Base-by-base conservation (phyloP, 2,329 filamentous ascomycete genomes). In the Ophiostoma sp. region DNA sequence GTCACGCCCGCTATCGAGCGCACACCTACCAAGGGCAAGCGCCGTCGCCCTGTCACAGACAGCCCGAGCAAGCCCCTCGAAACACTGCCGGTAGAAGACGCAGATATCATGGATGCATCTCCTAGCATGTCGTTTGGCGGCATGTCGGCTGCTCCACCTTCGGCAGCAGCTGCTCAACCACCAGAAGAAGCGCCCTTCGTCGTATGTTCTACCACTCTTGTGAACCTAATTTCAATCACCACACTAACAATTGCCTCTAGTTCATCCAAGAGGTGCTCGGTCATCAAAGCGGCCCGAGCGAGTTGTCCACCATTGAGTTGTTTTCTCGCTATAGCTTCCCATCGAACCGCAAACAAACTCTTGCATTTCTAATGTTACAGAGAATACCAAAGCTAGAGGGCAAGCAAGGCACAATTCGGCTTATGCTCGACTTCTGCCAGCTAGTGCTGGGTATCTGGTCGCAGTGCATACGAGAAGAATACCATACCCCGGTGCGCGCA, bases 321-420 rank as follows among this genome's bases (percentile, higher is more conserved):
- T 79, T 94, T 16, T 83, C 87, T 7, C 85, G 84, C 64, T 86
- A 87, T 75, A 76, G 81, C 4, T 87, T 92, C 67, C 87, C 89
- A 1, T 90, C 89, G 0, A 80, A 85, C 18, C 83, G 88, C 0
- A 80, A 85, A n/a, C 83, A 83, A 63, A 88, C 87, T 0, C 80
- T 93, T 6, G 86, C 89, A 0, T 86, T 89, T 3, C 81, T 88
- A 36, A 84, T 93, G 42, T 84, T 91, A 67, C 86, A 90, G 71
- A 84, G 84, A 62, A 77, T 94, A n/a, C 85, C 88, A 0, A 75
- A 81, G 5, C 81, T 87, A 70, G 84, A 84, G 66, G 81, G 77
- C 64, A 79, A 76, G 67, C 79, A 75, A 67, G 82, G 79, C 69
- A 84, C 79, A 65, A 81, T 79, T 77, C 85, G 78, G 75, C 80